Conservation (phyloP, 306 rosid genomes). For the Quercus cerris region DNA sequence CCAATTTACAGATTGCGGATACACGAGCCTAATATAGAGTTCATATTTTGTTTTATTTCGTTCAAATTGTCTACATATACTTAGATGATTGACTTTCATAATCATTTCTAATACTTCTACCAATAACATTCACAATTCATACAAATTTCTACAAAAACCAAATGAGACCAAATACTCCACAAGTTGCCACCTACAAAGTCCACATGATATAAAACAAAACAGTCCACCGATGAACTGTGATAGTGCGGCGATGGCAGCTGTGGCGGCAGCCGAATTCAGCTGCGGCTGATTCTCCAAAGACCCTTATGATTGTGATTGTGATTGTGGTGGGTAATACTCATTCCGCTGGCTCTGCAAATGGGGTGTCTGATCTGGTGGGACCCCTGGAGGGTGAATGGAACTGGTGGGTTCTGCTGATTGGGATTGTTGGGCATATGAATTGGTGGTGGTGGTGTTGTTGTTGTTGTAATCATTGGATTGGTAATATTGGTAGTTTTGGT, state of each 20-base stretch:
- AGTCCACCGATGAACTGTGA: conserved; percentile 23
- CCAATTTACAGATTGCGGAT: background rate
- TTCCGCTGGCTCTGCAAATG: conserved; percentile 24
- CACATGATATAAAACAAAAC: background rate
- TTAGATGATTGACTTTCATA: background rate
- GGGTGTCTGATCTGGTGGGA: conserved; percentile 11
- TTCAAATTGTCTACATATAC: background rate
- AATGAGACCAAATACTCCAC: background rate
- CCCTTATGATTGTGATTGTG: conserved; percentile 1
- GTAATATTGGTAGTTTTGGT: conserved; percentile 11
- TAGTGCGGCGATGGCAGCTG: conserved; percentile 9
- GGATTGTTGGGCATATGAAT: conserved; percentile 7
- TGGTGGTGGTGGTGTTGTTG: background rate
- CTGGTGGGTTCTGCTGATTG: conserved; percentile 22
- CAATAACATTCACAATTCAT: background rate
- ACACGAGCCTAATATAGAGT: background rate
- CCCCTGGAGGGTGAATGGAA: conserved; percentile 44
- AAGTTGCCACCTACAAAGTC: background rate
- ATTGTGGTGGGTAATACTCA: conserved; percentile 9
- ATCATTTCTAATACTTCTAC: background rate
- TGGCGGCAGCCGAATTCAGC: background rate
- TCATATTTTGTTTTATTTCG: background rate
- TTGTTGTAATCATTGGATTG: conserved; percentile 13
- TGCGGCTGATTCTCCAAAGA: conserved; percentile 7
- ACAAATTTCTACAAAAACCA: background rate